Base-by-base conservation (phyloP, 2,329 filamentous ascomycete species). In the Claviceps cyperi region DNA sequence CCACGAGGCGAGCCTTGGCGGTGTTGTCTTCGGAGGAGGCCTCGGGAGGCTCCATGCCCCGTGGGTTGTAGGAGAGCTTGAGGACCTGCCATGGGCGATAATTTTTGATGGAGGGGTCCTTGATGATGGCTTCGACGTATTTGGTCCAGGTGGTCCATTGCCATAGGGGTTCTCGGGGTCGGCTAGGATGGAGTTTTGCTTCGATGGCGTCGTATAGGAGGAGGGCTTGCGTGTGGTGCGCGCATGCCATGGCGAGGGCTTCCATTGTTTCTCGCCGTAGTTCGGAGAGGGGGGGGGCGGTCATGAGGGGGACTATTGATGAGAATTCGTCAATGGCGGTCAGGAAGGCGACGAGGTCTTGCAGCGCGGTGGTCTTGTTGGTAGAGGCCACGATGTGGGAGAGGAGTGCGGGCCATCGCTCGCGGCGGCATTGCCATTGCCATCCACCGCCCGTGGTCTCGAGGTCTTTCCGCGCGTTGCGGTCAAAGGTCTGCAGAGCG, bases 101-200 rank as follows among this genome's bases (percentile, higher is more conserved):
- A 9, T 55, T 36, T 6, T 53, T 50, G 13, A 67, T 37, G 5
- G 56, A 46, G 3, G 58, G 51, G 48, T 69, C 64, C 38, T 58
- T 58, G 52, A 68, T 60, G 52, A 69, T 63, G 24, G 50, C 46
- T 39, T 66, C 56, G 4, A 60, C 43, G 49, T 67, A 61, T 4
- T 55, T 57, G 17, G 50, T 51, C 67, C 67, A 70, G 13, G 56
- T 47, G 14, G 56, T 56, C 64, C 66, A 69, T 15, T 57, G 47
- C 60, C 65, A 65, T 4, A 48, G 7, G 1, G 47, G 49, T 11
- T 56, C 9, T 32, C 9, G 46, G 28, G 51, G 38, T 22, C 37
- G 48, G 5, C 39, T 45, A 13, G 39, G n/a, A 8, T 37, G 36
- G 0, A 44, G 45, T 13, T 54, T 54, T 15, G 39, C 21, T 17